phyloP scores from a whole-genome alignment of 306 rosid species.

The Trifolium repens region DNA sequence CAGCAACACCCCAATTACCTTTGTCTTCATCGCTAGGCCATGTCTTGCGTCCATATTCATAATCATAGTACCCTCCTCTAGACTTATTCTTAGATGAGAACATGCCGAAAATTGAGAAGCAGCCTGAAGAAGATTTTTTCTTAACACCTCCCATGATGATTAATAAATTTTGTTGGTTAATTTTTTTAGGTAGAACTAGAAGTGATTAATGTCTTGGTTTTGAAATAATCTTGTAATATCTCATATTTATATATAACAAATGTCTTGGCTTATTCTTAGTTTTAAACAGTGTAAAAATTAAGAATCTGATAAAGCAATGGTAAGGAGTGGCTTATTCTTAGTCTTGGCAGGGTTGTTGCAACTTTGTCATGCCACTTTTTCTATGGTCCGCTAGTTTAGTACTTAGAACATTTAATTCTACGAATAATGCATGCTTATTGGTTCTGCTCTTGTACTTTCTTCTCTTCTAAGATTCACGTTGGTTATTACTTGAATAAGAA shows the following conservation, averaged over 20 bases:
- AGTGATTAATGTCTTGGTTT: slow-evolving; percentile 1
- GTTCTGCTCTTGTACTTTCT: slow-evolving; percentile 39
- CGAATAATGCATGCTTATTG: slow-evolving; percentile 18
- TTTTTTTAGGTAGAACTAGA: neutral
- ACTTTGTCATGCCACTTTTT: slow-evolving; percentile 29
- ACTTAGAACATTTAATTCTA: slow-evolving; percentile 33
- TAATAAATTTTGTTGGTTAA: too few species aligned
- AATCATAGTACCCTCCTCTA: slow-evolving; percentile 36
- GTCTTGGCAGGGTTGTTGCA: slow-evolving; percentile 13
- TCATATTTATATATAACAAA: slow-evolving; percentile 3
- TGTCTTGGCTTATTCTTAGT: too few species aligned
- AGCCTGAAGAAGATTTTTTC: slow-evolving; percentile 48
- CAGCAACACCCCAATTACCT: slow-evolving; percentile 56
- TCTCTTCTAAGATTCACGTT: slow-evolving; percentile 31
- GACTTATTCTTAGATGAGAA: slow-evolving; percentile 47
- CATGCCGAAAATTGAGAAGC: slow-evolving; percentile 61
- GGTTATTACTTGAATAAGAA: neutral
- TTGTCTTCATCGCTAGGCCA: slow-evolving; percentile 72
- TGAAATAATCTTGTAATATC: neutral
- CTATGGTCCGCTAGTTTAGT: slow-evolving; percentile 47
- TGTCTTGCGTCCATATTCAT: slow-evolving; percentile 41
- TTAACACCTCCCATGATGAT: slow-evolving; percentile 50
- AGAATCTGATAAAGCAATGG: slow-evolving; percentile 39
- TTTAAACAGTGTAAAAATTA: neutral
- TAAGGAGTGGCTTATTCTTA: neutral